Evolutionary conservation across 306 rosid genomes (phyloP).

Genomic region (Rosa persica): DNA sequence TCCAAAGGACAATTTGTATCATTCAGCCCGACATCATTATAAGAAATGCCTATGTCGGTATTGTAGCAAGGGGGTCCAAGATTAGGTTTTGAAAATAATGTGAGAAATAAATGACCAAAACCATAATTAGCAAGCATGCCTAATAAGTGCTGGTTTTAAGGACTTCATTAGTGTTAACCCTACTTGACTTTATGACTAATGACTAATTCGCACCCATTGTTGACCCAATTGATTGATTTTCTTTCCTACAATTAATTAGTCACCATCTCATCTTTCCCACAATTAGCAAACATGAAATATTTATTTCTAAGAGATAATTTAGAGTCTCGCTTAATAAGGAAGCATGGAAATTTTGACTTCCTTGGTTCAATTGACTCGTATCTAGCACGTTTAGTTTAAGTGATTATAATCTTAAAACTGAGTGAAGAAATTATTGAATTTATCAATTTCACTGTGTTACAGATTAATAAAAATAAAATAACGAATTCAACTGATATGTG

Average conservation of each 20-base stretch:
- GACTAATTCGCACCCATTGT: not conserved
- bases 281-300: not conserved
- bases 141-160: conserved; percentile 23
- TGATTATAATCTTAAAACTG: not conserved
- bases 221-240: conserved; percentile 1
- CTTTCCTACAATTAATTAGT: not conserved
- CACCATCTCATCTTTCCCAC: not conserved
- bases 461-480: no score
- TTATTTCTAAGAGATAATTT: not conserved
- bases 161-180: conserved; percentile 21
- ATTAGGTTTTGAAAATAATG: conserved; percentile 15
- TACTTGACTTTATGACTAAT: conserved; percentile 7
- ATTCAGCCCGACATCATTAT: conserved; percentile 38
- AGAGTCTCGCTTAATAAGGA: not conserved
- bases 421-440: not conserved
- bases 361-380: not conserved
- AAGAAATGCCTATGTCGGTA: conserved; percentile 45
- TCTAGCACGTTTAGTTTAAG: not conserved
- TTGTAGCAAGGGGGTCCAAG: conserved; percentile 30
- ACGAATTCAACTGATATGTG: no score
- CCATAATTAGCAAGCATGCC: conserved; percentile 24
- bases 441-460: no score
- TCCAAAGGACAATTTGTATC: conserved; percentile 13
- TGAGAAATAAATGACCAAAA: not conserved
- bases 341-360: not conserved